Conservation (phyloP, 805 yeast genomes). For the Priceomyces melissophilus region DNA sequence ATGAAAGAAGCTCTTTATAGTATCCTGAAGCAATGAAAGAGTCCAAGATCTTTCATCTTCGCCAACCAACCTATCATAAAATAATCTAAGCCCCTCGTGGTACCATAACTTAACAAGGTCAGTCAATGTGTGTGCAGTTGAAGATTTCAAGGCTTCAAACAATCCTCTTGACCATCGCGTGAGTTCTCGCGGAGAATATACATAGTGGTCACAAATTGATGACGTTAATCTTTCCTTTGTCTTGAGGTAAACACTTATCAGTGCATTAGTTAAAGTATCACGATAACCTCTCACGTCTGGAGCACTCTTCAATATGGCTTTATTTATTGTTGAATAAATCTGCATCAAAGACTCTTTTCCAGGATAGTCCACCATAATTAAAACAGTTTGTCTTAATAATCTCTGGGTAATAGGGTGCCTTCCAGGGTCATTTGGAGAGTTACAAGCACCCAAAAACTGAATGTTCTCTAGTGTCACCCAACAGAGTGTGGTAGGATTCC, state of each 20-base stretch:
- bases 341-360: conserved; percentile 55
- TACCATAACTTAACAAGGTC: conserved; percentile 65
- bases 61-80: conserved; percentile 64
- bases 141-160: conserved; percentile 43
- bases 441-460: conserved; percentile 94
- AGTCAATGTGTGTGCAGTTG: conserved; percentile 32
- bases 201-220: conserved; percentile 52
- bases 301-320: conserved; percentile 53
- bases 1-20: conserved; percentile 44
- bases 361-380: conserved; percentile 80
- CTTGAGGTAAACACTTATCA: conserved; percentile 57
- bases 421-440: conserved; percentile 82
- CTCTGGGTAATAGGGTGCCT: conserved; percentile 55
- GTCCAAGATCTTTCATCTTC: conserved; percentile 51
- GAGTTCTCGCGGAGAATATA: conserved; percentile 86
- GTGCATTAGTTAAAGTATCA: conserved; percentile 53
- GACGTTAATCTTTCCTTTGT: conserved; percentile 42
- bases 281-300: conserved; percentile 60
- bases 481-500: conserved; percentile 54
- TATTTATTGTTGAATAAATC: conserved; percentile 61
- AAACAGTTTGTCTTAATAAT: conserved; percentile 62
- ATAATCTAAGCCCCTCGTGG: conserved; percentile 77
- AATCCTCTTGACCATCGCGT: conserved; percentile 87
- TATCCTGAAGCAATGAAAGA: conserved; percentile 24
- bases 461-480: conserved; percentile 68